Percentiles rank a stretch among this genome's conserved stretches.
phyloP scores from a whole-genome alignment of 345 rosid genomes.

The Eucalyptus erythrocorys region DNA sequence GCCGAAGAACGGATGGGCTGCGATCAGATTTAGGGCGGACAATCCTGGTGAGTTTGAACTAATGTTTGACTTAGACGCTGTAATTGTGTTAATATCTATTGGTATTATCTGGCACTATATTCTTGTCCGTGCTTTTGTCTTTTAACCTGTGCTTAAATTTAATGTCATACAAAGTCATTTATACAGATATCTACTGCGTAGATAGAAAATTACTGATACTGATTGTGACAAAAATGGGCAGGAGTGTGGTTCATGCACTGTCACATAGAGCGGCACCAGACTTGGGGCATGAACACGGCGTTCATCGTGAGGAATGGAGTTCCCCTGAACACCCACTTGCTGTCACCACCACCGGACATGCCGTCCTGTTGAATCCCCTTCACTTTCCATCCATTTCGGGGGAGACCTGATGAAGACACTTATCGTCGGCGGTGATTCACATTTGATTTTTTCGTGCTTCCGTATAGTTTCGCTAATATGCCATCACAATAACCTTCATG shows the following conservation, averaged over 20 bases:
- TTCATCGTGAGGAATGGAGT: conserved; percentile 14
- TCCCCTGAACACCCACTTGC: background rate
- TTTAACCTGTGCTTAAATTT: too few species aligned
- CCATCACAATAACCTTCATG: background rate
- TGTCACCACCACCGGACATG: conserved; percentile 18
- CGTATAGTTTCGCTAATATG: background rate
- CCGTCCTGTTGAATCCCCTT: conserved; percentile 7
- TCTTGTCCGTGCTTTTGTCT: too few species aligned
- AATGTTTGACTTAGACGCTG: background rate
- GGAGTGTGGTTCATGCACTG: conserved; percentile 32
- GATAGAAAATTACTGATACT: background rate
- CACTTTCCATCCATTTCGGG: background rate
- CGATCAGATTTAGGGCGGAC: conserved; percentile 12
- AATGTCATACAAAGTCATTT: too few species aligned
- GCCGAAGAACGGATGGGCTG: conserved; percentile 16
- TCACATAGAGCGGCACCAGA: conserved; percentile 18
- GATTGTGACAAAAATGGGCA: background rate
- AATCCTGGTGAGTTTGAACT: conserved; percentile 11
- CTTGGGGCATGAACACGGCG: conserved; percentile 22
- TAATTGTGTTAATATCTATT: background rate
- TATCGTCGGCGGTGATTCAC: background rate
- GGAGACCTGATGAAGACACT: background rate
- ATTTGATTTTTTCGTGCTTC: background rate
- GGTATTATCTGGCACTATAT: too few species aligned
- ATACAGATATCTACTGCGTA: background rate